Conservation (phyloP, 169 alveolate species). For the Eimeria mitis region DNA sequence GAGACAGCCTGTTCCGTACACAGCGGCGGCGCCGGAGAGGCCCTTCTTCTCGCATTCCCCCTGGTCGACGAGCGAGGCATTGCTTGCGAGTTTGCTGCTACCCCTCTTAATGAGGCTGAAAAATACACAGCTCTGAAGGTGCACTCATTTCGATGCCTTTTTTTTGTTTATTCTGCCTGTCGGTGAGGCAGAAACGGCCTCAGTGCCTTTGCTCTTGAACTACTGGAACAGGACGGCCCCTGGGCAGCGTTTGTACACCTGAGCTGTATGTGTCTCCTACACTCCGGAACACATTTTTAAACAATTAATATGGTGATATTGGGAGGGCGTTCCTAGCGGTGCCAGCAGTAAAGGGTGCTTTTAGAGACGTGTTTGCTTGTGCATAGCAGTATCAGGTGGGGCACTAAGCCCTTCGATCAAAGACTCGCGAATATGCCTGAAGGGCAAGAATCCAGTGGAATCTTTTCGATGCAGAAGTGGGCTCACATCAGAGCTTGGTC, state of each 20-base stretch:
- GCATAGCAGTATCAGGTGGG: neutral
- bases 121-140: neutral
- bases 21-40: neutral
- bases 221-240: neutral
- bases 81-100: neutral
- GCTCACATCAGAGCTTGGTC: neutral
- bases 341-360: slow-evolving; percentile 9
- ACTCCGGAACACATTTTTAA: neutral
- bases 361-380: neutral
- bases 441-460: neutral
- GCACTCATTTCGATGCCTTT: neutral
- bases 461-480: slow-evolving; percentile 38
- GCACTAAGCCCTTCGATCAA: neutral
- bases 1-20: neutral
- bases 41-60: neutral
- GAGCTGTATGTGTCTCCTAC: neutral
- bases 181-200: neutral
- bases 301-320: neutral
- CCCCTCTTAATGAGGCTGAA: neutral
- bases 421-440: neutral
- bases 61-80: neutral
- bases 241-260: neutral
- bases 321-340: neutral
- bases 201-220: neutral
- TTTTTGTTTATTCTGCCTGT: neutral